These are phyloP conservation scores for Coniosporium tulheliwenetii DNA, from an alignment of 2,329 filamentous ascomycete species.

Conservation along the genomic window DNA sequence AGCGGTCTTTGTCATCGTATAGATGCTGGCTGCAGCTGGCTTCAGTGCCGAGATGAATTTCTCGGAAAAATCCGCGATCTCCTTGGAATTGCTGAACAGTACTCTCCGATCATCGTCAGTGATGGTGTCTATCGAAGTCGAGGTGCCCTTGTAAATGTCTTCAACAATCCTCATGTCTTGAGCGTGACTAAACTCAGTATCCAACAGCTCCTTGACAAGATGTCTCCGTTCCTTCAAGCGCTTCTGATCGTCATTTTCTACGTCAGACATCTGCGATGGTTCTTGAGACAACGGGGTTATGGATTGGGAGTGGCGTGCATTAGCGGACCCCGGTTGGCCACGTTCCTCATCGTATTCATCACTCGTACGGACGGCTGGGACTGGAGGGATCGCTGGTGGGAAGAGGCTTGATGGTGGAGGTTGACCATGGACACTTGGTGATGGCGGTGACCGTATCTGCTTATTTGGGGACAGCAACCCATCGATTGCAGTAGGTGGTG, in stretches of 20 bases:
- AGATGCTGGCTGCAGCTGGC: slow-evolving; percentile 62
- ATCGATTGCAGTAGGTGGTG: slow-evolving; percentile 14
- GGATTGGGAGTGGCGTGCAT: slow-evolving; percentile 12
- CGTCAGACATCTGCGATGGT: slow-evolving; percentile 8
- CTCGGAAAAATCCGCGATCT: slow-evolving; percentile 77
- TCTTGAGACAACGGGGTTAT: slow-evolving; percentile 16
- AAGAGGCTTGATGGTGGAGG: too few relatives aligned
- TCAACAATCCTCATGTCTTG: slow-evolving; percentile 95
- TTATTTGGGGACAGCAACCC: too few relatives aligned
- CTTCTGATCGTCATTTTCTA: slow-evolving; percentile 33
- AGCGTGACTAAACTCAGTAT: slow-evolving; percentile 83
- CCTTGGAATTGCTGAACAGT: slow-evolving; percentile 84
- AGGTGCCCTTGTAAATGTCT: slow-evolving; percentile 93
- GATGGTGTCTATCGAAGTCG: slow-evolving; percentile 64
- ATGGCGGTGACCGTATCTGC: too few relatives aligned
- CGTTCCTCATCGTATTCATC: slow-evolving; percentile 1
- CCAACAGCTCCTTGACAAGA: slow-evolving; percentile 79
- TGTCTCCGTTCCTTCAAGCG: slow-evolving; percentile 68
- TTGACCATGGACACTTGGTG: too few relatives aligned
- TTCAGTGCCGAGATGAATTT: slow-evolving; percentile 67
- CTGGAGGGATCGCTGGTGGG: too few relatives aligned
- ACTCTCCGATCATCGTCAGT: slow-evolving; percentile 73
- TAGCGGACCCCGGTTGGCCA: slow-evolving; percentile 4
- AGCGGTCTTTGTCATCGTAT: slow-evolving; percentile 46
- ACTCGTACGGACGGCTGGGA: too few relatives aligned